Evolutionary conservation across 2,329 filamentous ascomycete genomes (phyloP).

Genomic region (Rutstroemia sp.): DNA sequence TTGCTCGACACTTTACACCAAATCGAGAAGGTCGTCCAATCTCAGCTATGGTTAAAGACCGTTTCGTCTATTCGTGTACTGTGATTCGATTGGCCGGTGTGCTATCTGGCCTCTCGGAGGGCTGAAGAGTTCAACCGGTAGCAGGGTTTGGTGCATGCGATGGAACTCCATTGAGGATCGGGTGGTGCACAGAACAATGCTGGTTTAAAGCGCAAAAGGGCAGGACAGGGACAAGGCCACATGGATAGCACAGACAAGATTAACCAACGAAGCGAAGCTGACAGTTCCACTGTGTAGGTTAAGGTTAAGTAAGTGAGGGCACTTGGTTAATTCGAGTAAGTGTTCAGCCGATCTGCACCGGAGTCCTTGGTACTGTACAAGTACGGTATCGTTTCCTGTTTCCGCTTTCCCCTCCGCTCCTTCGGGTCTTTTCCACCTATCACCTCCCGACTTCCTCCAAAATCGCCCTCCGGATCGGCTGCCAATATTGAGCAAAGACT

Average conservation of each 20-base stretch:
- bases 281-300: neutral
- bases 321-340: neutral
- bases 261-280: neutral
- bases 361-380: too few species aligned
- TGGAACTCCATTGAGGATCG: conserved; percentile 5
- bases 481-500: too few species aligned
- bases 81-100: neutral
- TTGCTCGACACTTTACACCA: neutral
- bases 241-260: conserved; percentile 8
- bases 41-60: conserved; percentile 7
- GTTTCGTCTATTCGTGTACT: conserved; percentile 10
- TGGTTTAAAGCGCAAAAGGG: neutral
- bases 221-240: neutral
- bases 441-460: too few species aligned
- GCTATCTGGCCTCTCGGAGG: conserved; percentile 7
- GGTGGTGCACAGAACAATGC: conserved; percentile 1
- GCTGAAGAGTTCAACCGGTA: conserved; percentile 8
- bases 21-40: conserved; percentile 8
- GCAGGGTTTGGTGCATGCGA: conserved; percentile 4
- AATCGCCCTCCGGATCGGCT: too few species aligned
- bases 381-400: too few species aligned
- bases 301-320: neutral
- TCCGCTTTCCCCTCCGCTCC: too few species aligned
- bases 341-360: neutral
- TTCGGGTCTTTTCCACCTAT: neutral